Percentiles rank a stretch among this genome's conserved stretches.
phyloP scores from a whole-genome alignment of 371 early-diverging fungal species.

The Lichtheimia hyalospora region DNA sequence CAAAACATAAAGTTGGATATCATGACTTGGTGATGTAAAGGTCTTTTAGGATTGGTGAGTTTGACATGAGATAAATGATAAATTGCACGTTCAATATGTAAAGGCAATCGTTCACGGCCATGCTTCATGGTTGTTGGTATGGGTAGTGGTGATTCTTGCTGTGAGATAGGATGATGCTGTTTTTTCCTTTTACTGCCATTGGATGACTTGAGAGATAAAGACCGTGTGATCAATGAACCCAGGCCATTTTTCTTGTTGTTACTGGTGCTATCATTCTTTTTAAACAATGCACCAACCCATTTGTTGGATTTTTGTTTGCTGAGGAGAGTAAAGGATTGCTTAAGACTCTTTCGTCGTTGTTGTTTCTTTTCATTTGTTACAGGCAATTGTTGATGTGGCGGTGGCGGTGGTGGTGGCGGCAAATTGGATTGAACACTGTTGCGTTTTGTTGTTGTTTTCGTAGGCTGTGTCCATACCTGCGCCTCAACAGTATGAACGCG shows the following conservation, averaged over 20 bases:
- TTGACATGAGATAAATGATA: constrained; percentile 75
- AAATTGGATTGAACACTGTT: neutral
- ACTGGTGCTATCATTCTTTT: neutral
- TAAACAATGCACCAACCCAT: constrained; percentile 3
- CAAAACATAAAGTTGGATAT: constrained; percentile 81
- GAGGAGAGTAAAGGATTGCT: constrained; percentile 3
- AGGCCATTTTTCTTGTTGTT: constrained; percentile 14
- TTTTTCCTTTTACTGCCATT: constrained; percentile 6
- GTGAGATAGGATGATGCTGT: neutral
- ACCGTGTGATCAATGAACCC: constrained; percentile 25
- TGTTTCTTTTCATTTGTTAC: constrained; percentile 5
- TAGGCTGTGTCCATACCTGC: constrained; percentile 7
- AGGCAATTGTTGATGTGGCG: neutral
- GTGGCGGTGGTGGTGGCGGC: constrained; percentile 10
- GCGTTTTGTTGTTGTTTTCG: neutral
- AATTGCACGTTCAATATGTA: constrained; percentile 66
- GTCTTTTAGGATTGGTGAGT: constrained; percentile 67
- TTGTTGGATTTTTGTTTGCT: constrained; percentile 2
- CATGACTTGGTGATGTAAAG: constrained; percentile 74
- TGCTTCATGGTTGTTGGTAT: neutral
- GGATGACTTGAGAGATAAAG: constrained; percentile 23
- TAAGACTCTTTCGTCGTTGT: constrained; percentile 6
- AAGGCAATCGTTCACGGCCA: constrained; percentile 37
- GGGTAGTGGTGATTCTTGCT: neutral
- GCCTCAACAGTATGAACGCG: constrained; percentile 14